Conservation (phyloP, 441 rosid species). For the Francoa sonchifolia region DNA sequence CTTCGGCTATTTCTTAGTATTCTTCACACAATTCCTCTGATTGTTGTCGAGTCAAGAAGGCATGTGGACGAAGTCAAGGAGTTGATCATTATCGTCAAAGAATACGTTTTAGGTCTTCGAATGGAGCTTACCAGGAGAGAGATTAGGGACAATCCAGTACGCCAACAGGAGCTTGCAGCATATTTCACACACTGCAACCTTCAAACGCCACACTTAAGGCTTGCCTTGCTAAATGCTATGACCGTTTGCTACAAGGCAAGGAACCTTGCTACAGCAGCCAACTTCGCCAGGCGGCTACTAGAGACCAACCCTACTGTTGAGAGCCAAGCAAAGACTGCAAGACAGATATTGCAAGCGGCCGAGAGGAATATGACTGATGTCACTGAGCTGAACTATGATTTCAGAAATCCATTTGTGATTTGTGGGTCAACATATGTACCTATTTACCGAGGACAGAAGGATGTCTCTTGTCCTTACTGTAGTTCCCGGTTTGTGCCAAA, state of each 20-base stretch:
- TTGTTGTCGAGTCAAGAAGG: slow-evolving; percentile 78
- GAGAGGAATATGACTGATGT: slow-evolving; percentile 69
- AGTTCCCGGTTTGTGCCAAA: slow-evolving; percentile 57
- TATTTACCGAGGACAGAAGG: slow-evolving; percentile 78
- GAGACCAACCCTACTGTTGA: slow-evolving; percentile 63
- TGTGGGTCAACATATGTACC: slow-evolving; percentile 86
- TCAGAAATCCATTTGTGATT: slow-evolving; percentile 69
- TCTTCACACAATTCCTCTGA: slow-evolving; percentile 72
- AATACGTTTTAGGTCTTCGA: slow-evolving; percentile 65
- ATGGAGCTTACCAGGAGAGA: slow-evolving; percentile 70
- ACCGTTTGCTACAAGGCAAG: slow-evolving; percentile 48
- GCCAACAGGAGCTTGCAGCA: slow-evolving; percentile 86
- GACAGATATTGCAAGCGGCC: slow-evolving; percentile 63
- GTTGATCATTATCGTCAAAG: slow-evolving; percentile 54
- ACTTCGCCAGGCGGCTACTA: slow-evolving; percentile 59
- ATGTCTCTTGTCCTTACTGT: slow-evolving; percentile 71
- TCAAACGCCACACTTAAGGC: slow-evolving; percentile 59
- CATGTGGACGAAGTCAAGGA: slow-evolving; percentile 90
- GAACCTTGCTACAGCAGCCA: slow-evolving; percentile 60
- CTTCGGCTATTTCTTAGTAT: slow-evolving; percentile 49
- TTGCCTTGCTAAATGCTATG: slow-evolving; percentile 68
- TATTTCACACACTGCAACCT: slow-evolving; percentile 84
- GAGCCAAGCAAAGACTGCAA: slow-evolving; percentile 57
- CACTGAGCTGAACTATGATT: slow-evolving; percentile 57
- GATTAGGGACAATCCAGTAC: slow-evolving; percentile 37